Percentiles rank a stretch among this genome's conserved stretches.
Evolutionary conservation across 1,284 basidiomycete genomes (phyloP).

Genomic region (Ganoderma lingzhi): DNA sequence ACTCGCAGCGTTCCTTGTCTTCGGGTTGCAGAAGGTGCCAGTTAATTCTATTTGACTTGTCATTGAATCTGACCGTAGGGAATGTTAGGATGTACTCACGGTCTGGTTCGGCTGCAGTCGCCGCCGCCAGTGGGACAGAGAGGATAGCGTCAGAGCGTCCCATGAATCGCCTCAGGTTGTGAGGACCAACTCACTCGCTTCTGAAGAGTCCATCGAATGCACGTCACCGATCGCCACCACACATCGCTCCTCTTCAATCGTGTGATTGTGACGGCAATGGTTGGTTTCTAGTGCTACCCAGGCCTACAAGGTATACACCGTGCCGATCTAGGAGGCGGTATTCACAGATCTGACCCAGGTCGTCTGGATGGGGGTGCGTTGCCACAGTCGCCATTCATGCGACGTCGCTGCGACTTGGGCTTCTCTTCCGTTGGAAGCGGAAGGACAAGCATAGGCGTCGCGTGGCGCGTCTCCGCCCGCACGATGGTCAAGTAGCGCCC

Average conservation of each 20-base stretch:
- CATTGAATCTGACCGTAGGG: not conserved
- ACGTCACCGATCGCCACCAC: conserved; percentile 24
- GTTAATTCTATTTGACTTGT: not conserved
- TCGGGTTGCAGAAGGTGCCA: conserved; percentile 55
- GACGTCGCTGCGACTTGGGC: not conserved
- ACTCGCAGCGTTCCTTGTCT: conserved; percentile 51
- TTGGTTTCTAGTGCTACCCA: not conserved
- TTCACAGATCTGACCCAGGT: not conserved
- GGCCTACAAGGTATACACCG: not conserved
- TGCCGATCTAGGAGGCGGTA: not conserved
- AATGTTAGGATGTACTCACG: conserved; percentile 45
- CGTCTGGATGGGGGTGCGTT: not conserved
- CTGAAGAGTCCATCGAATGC: conserved; percentile 25
- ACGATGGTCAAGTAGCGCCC: not conserved
- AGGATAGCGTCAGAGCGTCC: conserved; percentile 9
- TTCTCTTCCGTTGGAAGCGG: not conserved
- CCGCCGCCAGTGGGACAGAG: conserved; percentile 21
- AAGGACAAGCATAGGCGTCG: not conserved
- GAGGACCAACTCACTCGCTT: conserved; percentile 20
- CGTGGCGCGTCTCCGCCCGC: not conserved
- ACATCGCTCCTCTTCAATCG: conserved; percentile 20
- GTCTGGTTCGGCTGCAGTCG: conserved; percentile 46
- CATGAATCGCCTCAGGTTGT: conserved; percentile 7
- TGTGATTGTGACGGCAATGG: conserved; percentile 15
- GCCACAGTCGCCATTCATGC: not conserved